These are phyloP conservation scores for Nidularia pulvinata DNA, from an alignment of 768 basidiomycete genomes.

Conservation along the genomic window DNA sequence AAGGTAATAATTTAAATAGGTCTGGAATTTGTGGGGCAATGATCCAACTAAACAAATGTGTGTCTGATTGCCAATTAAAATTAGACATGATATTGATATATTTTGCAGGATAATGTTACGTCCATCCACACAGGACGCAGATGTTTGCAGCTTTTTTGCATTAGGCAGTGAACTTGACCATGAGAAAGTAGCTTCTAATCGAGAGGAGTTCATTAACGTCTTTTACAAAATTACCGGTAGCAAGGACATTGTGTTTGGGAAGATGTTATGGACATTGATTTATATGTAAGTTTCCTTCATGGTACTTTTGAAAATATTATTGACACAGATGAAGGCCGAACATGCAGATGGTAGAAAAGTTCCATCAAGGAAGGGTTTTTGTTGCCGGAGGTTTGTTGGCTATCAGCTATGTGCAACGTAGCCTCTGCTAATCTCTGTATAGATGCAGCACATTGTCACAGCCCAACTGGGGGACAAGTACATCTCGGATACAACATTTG, in stretches of 20 bases:
- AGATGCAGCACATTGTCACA: constrained; percentile 52
- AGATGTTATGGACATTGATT: neutral
- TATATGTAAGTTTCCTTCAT: neutral
- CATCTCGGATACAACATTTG: neutral
- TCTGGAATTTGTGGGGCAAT: neutral
- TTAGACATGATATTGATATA: neutral
- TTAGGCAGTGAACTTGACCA: neutral
- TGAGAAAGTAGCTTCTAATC: neutral
- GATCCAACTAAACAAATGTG: neutral
- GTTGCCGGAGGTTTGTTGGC: constrained; percentile 39
- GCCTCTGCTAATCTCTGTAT: neutral
- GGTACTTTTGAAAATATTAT: neutral
- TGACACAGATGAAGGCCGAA: constrained; percentile 29
- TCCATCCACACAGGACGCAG: neutral
- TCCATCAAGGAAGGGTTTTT: constrained; percentile 41
- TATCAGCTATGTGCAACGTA: neutral
- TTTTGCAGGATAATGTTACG: constrained; percentile 10
- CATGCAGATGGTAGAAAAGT: constrained; percentile 43
- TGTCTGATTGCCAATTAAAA: neutral
- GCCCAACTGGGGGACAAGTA: constrained; percentile 38
- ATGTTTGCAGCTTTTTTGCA: neutral
- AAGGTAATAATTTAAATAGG: neutral
- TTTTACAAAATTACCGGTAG: neutral
- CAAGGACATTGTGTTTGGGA: neutral
- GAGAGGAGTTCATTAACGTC: neutral